Conservation (phyloP, 2,329 filamentous ascomycete genomes). For the Aspergillus costaricaensis region DNA sequence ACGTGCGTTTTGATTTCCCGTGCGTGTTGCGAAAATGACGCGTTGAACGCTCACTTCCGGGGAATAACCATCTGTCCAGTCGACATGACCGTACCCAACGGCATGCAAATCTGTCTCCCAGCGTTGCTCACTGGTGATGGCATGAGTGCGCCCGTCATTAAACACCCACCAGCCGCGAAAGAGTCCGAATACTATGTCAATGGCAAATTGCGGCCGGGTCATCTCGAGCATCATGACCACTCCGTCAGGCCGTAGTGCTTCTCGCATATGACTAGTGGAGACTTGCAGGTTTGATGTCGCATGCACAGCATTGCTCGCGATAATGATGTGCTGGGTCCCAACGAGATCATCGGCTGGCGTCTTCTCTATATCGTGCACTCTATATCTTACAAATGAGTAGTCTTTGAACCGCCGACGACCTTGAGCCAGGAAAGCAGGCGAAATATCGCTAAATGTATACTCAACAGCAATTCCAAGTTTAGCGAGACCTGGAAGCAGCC, state of each 20-base stretch:
- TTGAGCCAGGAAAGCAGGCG: slow-evolving; percentile 37
- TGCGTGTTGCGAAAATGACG: slow-evolving; percentile 28
- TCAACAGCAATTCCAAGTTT: slow-evolving; percentile 31
- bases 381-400: slow-evolving; percentile 29
- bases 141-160: slow-evolving; percentile 40
- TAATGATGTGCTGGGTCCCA: slow-evolving; percentile 33
- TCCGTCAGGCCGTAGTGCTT: slow-evolving; percentile 31
- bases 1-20: slow-evolving; percentile 13
- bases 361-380: slow-evolving; percentile 35
- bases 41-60: slow-evolving; percentile 28
- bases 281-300: slow-evolving; percentile 34
- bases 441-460: slow-evolving; percentile 47
- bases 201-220: slow-evolving; percentile 29
- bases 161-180: slow-evolving; percentile 45
- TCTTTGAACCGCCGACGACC: slow-evolving; percentile 35
- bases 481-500: slow-evolving; percentile 31
- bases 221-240: slow-evolving; percentile 38
- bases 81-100: slow-evolving; percentile 36
- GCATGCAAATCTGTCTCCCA: slow-evolving; percentile 33
- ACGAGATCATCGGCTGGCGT: slow-evolving; percentile 21
- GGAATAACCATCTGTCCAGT: slow-evolving; percentile 36
- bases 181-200: slow-evolving; percentile 39
- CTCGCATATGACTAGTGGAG: slow-evolving; percentile 29
- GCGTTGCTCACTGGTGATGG: slow-evolving; percentile 20
- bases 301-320: slow-evolving; percentile 41